phyloP scores from a whole-genome alignment of 2,329 filamentous ascomycete species.

The Cladosporium sp. region DNA sequence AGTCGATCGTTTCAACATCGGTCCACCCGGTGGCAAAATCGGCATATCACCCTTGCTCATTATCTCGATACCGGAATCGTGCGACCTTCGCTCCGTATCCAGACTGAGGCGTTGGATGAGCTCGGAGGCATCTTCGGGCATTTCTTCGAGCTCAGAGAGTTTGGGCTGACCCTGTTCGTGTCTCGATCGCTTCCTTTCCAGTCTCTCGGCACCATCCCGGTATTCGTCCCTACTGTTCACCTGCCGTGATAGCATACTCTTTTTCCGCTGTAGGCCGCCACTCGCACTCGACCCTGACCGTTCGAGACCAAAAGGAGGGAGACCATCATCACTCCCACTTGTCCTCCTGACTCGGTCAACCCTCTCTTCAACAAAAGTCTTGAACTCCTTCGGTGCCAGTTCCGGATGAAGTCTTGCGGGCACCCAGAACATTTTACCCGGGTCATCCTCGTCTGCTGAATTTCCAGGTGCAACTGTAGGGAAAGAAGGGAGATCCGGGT shows the following conservation, averaged over 20 bases:
- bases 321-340: constrained; percentile 66
- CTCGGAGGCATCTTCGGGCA: constrained; percentile 76
- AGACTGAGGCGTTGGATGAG: constrained; percentile 70
- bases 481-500: constrained; percentile 73
- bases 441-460: constrained; percentile 75
- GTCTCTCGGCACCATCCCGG: constrained; percentile 76
- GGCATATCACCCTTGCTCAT: constrained; percentile 69
- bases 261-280: constrained; percentile 74
- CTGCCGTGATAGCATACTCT: constrained; percentile 92
- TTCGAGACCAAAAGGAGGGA: constrained; percentile 61
- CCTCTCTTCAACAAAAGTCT: constrained; percentile 90
- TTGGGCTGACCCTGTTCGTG: constrained; percentile 59
- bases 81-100: constrained; percentile 40
- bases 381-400: constrained; percentile 92
- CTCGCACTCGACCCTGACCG: constrained; percentile 50
- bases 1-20: constrained; percentile 83
- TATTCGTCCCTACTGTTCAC: constrained; percentile 78
- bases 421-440: constrained; percentile 90
- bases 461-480: constrained; percentile 69
- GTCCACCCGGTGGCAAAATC: constrained; percentile 75
- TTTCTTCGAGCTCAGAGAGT: constrained; percentile 64
- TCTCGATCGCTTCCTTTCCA: constrained; percentile 70
- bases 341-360: constrained; percentile 85
- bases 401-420: constrained; percentile 93
- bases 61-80: constrained; percentile 41